A percentile compares a stretch with the other conserved stretches of the same genome.
Evolutionary conservation across 768 basidiomycete genomes (phyloP).

Genomic region (Phylloporus arenicola): DNA sequence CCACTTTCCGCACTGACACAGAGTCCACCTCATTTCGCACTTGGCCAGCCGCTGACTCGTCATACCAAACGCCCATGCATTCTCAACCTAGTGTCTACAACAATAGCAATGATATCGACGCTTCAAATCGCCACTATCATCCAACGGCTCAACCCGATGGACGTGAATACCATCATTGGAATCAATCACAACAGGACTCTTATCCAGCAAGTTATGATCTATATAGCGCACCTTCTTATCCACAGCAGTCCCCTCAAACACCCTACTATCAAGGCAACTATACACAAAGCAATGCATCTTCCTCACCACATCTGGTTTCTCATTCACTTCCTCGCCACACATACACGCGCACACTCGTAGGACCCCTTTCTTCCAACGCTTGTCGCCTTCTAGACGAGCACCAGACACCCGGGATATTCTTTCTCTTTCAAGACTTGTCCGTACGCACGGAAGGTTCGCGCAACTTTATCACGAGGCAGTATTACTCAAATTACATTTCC

Average conservation of each 20-base stretch:
- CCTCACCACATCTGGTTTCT: constrained; percentile 28
- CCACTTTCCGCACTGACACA: constrained; percentile 26
- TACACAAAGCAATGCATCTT: constrained; percentile 21
- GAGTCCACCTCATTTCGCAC: constrained; percentile 42
- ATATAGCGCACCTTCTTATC: constrained; percentile 23
- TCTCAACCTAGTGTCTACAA: constrained; percentile 22
- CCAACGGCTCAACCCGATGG: constrained; percentile 35
- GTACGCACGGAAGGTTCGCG: constrained; percentile 83
- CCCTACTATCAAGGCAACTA: constrained; percentile 27
- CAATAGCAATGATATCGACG: neutral
- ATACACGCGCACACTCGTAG: constrained; percentile 86
- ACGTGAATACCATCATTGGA: constrained; percentile 33
- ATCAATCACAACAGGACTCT: constrained; percentile 23
- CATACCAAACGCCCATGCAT: constrained; percentile 32
- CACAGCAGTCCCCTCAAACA: constrained; percentile 27
- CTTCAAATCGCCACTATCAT: constrained; percentile 4
- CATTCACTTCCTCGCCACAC: constrained; percentile 57
- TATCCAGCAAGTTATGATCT: constrained; percentile 25
- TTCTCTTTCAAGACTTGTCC: constrained; percentile 91
- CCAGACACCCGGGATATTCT: constrained; percentile 83
- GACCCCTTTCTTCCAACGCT: constrained; percentile 82
- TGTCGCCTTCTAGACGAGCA: constrained; percentile 81
- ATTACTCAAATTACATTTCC: constrained; percentile 19
- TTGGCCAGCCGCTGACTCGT: constrained; percentile 41
- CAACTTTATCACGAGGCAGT: constrained; percentile 23